These are phyloP conservation scores for Fraxinus albicans DNA, from an alignment of 305 asterid species.

Conservation along the genomic window DNA sequence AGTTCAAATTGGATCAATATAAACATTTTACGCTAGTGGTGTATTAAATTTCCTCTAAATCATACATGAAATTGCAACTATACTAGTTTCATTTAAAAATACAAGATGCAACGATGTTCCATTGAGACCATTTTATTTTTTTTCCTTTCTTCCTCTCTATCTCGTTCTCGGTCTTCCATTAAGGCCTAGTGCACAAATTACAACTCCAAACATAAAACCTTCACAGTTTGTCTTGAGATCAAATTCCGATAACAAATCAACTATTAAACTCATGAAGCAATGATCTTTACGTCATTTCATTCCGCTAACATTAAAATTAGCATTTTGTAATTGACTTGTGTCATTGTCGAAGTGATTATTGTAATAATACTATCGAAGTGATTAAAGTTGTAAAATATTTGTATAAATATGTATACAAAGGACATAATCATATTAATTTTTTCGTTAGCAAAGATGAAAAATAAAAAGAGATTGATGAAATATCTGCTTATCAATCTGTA, in stretches of 20 bases:
- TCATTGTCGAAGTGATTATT: background rate
- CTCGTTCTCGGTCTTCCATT: background rate
- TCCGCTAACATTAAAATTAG: background rate
- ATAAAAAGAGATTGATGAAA: too few relatives aligned
- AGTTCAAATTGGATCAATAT: slow-evolving; percentile 27
- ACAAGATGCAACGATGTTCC: background rate
- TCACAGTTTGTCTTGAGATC: background rate
- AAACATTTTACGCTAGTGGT: slow-evolving; percentile 28
- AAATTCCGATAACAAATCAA: background rate
- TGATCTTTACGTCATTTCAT: background rate
- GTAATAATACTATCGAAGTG: too few relatives aligned
- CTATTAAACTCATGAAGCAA: background rate
- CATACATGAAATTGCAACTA: background rate
- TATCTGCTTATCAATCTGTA: too few relatives aligned
- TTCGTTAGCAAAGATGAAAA: too few relatives aligned
- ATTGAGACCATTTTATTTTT: too few relatives aligned
- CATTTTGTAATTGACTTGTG: background rate
- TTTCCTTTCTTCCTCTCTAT: background rate
- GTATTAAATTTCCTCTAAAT: background rate
- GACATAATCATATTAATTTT: too few relatives aligned
- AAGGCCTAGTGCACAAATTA: background rate
- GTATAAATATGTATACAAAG: too few relatives aligned
- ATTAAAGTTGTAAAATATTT: too few relatives aligned
- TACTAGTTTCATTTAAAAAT: background rate
- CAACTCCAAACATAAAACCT: background rate